A percentile compares a stretch with the other conserved stretches of the same genome.
Evolutionary conservation across 1,284 basidiomycete species (phyloP).

Genomic region (Papiliotrema terrestris): DNA sequence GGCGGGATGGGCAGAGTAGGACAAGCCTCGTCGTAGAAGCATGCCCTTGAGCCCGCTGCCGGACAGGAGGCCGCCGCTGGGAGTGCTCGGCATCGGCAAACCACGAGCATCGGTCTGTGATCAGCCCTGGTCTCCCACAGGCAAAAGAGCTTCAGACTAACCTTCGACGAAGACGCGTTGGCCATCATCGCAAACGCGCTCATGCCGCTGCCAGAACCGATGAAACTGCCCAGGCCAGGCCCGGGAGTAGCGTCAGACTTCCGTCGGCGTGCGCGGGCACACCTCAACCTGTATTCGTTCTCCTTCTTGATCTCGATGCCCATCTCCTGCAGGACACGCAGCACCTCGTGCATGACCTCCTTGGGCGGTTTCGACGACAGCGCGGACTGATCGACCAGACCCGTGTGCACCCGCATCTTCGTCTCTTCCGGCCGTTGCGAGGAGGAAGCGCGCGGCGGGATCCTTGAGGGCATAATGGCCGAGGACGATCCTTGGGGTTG

Average conservation of each 20-base stretch:
- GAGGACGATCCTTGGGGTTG: not conserved
- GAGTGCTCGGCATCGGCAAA: constrained; percentile 68
- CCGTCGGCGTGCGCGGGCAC: constrained; percentile 67
- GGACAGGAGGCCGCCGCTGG: constrained; percentile 54
- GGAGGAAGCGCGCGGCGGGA: constrained; percentile 3
- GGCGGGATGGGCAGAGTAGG: constrained; percentile 57
- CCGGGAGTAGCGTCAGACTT: constrained; percentile 54
- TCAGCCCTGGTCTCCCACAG: not conserved
- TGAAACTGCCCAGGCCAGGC: constrained; percentile 39
- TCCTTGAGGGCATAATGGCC: constrained; percentile 1
- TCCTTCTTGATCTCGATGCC: constrained; percentile 85
- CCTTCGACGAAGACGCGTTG: constrained; percentile 73
- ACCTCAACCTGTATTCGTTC: constrained; percentile 82
- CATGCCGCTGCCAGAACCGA: constrained; percentile 54
- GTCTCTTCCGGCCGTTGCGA: constrained; percentile 51
- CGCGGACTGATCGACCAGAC: constrained; percentile 87
- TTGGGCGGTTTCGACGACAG: constrained; percentile 79
- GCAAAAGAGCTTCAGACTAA: constrained; percentile 50
- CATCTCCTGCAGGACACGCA: constrained; percentile 76
- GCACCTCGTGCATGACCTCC: constrained; percentile 82
- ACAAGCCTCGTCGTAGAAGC: constrained; percentile 80
- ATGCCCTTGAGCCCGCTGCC: constrained; percentile 75
- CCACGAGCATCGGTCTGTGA: constrained; percentile 74
- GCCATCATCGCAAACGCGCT: constrained; percentile 74
- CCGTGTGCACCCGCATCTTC: constrained; percentile 78